These are phyloP conservation scores for Gracilaria gracilis DNA, from an alignment of 23 red algal genomes.

Conservation along the genomic window DNA sequence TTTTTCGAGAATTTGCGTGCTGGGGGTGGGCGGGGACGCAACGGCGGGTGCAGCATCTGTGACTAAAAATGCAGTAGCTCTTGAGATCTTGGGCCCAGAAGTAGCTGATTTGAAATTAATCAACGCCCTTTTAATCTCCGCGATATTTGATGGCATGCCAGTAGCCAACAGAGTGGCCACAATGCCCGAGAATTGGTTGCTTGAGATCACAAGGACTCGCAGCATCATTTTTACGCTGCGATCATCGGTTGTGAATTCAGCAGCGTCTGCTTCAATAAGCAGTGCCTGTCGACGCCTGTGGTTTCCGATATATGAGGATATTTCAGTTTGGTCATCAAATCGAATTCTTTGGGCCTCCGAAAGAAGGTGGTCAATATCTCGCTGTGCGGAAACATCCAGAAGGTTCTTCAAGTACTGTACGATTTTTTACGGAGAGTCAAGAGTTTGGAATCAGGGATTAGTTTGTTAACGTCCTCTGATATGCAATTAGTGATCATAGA, in stretches of 20 bases:
- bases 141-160: not conserved
- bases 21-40: not conserved
- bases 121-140: not conserved
- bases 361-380: not conserved
- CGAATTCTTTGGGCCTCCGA: not conserved
- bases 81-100: not conserved
- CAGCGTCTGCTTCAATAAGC: not conserved
- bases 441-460: not conserved
- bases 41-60: too few relatives aligned
- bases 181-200: not conserved
- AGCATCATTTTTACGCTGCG: not conserved
- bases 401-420: not conserved
- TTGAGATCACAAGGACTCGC: not conserved
- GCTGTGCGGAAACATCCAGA: not conserved
- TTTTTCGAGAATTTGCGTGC: not conserved
- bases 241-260: not conserved
- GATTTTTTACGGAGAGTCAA: not conserved
- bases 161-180: not conserved
- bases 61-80: not conserved
- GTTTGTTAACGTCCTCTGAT: not conserved
- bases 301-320: not conserved
- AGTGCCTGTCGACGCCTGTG: not conserved
- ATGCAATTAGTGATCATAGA: conserved; percentile 1
- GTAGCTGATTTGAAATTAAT: not conserved
- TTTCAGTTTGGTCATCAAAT: not conserved